Conservation (phyloP, 2,329 filamentous ascomycete species). For the Xylariaceae sp. region DNA sequence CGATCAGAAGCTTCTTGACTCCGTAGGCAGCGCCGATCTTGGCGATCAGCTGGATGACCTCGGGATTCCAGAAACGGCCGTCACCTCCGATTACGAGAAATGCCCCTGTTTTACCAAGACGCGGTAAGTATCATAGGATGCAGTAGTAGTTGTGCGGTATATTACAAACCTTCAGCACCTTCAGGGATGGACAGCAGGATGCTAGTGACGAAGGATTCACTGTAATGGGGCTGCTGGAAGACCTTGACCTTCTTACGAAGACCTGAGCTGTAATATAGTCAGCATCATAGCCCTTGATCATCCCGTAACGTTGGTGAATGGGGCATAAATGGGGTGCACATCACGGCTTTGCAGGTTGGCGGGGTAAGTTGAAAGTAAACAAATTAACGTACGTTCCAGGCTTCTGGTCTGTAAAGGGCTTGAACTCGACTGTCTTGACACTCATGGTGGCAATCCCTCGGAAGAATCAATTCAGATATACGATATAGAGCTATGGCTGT, state of each 20-base stretch:
- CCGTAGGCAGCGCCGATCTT: conserved; percentile 96
- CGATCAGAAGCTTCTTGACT: conserved; percentile 97
- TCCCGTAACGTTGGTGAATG: no score
- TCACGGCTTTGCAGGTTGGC: conserved; percentile 19
- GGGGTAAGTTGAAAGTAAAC: conserved; percentile 29
- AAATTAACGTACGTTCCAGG: conserved; percentile 81
- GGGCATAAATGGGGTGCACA: conserved; percentile 8
- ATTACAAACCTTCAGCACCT: conserved; percentile 64
- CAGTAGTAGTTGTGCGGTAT: not conserved
- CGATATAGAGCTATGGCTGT: no score
- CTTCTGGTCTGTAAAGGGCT: conserved; percentile 93
- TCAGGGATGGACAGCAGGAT: conserved; percentile 96
- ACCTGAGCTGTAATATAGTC: conserved; percentile 63
- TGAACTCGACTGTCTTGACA: conserved; percentile 71
- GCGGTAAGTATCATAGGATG: not conserved
- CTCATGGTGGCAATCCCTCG: conserved; percentile 49
- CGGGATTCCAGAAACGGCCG: conserved; percentile 94
- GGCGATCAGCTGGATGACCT: conserved; percentile 92
- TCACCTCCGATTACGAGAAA: conserved; percentile 97
- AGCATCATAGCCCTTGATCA: no score
- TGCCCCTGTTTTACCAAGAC: conserved; percentile 42
- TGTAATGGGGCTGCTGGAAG: conserved; percentile 93
- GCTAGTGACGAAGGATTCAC: conserved; percentile 89
- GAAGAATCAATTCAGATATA: not conserved
- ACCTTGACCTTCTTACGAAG: conserved; percentile 98